Base-by-base conservation (phyloP, 2,329 filamentous ascomycete species). In the Diaporthe vexans region DNA sequence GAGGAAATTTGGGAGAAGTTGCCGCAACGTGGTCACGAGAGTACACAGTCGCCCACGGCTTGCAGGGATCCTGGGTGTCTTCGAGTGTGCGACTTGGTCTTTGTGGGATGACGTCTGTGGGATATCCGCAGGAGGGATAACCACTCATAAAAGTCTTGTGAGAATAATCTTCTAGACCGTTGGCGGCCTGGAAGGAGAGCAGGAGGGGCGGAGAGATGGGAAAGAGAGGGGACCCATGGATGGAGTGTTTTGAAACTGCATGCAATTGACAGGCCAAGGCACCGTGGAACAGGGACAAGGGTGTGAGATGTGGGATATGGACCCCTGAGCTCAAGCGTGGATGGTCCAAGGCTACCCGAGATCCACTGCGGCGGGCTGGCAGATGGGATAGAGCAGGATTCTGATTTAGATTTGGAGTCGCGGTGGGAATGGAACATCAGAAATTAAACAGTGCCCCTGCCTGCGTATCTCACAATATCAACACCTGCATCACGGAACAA, bases 371-470 rank as follows among this genome's bases (percentile, higher is more conserved):
- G 33, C 46, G 46, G 61, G 61, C 29, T 67, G 46, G 61, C 59
- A 48, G 59, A 65, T 65, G 59, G 37, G 61, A 65, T 35, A 67
- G 26, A 35, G 29, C 61, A 67, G 63, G 63, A 54, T 52, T 52
- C 29, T 26, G 46, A 11, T 17, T 54, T 43, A 59, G 56, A 71
- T 71, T 71, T 71, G 54, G 68, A 58, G 67, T 71, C 40, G 68
- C 54, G 68, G 33, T 58, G 33, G 51, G 13, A n/a, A 72, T 63
- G 69, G 69, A 43, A 72, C 69, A 63, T 24, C 29, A 72, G 69
- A 72, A 40, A 72, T 72, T 72, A 72, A 67, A 52, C 43, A 63
- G 69, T 29, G 69, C 57, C 69, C 57, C 46, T 72, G 69, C 40
- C 56, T 52, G 69, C 56, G 43, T 43, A 54, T 40, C 58, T 61